A percentile compares a stretch with the other conserved stretches of the same genome.
Conservation (phyloP, 2,329 filamentous ascomycete species). For the Lachnellula arida region DNA sequence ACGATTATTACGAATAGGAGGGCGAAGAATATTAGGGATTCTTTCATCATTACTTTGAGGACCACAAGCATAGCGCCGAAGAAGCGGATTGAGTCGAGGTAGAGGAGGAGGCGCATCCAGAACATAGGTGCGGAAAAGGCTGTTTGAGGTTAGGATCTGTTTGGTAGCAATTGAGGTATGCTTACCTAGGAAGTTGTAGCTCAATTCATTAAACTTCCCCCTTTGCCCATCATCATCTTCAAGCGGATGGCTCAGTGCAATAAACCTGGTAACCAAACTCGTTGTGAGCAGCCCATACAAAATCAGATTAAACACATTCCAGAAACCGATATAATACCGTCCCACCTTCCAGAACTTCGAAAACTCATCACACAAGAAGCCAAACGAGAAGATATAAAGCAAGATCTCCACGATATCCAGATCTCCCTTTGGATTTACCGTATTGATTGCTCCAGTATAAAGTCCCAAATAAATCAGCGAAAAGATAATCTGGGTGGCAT, state of each 20-base stretch:
- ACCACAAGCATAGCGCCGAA: slow-evolving; percentile 98
- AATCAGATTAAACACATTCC: slow-evolving; percentile 89
- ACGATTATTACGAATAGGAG: slow-evolving; percentile 78
- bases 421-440: slow-evolving; percentile 79
- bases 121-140: slow-evolving; percentile 95
- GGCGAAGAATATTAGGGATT: slow-evolving; percentile 94
- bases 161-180: not conserved
- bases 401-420: slow-evolving; percentile 79
- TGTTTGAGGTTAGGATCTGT: slow-evolving; percentile 13
- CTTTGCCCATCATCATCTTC: slow-evolving; percentile 45
- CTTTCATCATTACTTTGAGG: slow-evolving; percentile 90
- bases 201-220: slow-evolving; percentile 67
- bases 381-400: slow-evolving; percentile 86
- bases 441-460: slow-evolving; percentile 90
- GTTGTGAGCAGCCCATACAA: slow-evolving; percentile 75
- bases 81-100: slow-evolving; percentile 89
- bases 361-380: slow-evolving; percentile 83
- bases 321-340: slow-evolving; percentile 86
- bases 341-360: slow-evolving; percentile 94
- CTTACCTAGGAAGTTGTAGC: slow-evolving; percentile 75
- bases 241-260: slow-evolving; percentile 63
- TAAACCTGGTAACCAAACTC: slow-evolving; percentile 73
- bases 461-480: slow-evolving; percentile 78
- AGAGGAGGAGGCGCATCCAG: slow-evolving; percentile 87
- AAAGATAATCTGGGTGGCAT: slow-evolving; percentile 78